These are phyloP conservation scores for Chlorella sp. DNA, from an alignment of 139 green algal genomes.

Conservation along the genomic window DNA sequence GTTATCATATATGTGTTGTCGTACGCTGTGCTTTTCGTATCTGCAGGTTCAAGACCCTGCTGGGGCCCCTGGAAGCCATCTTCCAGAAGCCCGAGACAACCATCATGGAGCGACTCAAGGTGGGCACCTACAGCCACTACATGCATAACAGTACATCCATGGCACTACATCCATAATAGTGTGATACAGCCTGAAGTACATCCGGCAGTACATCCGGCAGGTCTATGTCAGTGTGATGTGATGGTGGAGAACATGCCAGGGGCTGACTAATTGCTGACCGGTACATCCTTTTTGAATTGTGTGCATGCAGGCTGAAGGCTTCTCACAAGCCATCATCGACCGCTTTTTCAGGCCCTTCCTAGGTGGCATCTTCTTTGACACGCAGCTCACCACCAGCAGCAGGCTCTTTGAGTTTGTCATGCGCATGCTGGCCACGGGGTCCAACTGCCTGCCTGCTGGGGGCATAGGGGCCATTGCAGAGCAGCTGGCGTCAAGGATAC, in stretches of 20 bases:
- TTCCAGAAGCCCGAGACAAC: slow-evolving; percentile 61
- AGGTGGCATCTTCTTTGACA: slow-evolving; percentile 98
- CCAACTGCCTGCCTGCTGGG: slow-evolving; percentile 87
- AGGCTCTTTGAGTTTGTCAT: slow-evolving; percentile 94
- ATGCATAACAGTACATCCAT: no score
- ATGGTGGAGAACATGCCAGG: no score
- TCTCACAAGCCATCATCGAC: slow-evolving; percentile 78
- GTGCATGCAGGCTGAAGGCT: slow-evolving; percentile 65
- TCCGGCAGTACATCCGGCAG: no score
- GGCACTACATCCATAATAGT: no score
- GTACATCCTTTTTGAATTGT: no score
- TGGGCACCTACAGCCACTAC: no score
- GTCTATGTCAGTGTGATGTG: no score
- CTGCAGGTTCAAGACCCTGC: slow-evolving; percentile 48
- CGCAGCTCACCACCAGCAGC: slow-evolving; percentile 62
- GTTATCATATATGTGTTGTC: no score
- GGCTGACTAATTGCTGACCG: no score
- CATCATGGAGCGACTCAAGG: no score
- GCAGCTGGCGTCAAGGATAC: slow-evolving; percentile 64
- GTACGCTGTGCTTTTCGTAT: no score
- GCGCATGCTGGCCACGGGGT: slow-evolving; percentile 80
- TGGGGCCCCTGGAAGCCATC: slow-evolving; percentile 56
- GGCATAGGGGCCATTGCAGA: slow-evolving; percentile 86
- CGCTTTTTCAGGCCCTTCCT: slow-evolving; percentile 97
- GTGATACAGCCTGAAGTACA: no score